A percentile compares a stretch with the other conserved stretches of the same genome.
These are phyloP conservation scores for Xerocomellus chrysenteron DNA, from an alignment of 768 basidiomycete species.

Conservation along the genomic window DNA sequence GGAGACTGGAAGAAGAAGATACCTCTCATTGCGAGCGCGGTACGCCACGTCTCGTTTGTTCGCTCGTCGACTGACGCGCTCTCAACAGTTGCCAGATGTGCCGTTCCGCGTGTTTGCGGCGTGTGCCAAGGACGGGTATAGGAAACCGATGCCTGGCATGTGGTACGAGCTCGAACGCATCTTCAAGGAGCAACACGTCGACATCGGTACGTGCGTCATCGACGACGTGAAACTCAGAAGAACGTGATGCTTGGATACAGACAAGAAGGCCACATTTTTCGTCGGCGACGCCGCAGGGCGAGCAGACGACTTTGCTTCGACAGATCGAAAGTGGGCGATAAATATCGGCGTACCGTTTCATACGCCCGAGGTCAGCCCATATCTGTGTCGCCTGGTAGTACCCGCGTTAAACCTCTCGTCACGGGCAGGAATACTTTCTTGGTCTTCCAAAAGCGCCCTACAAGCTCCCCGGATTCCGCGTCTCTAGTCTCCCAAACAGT, in stretches of 20 bases:
- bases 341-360: constrained; percentile 73
- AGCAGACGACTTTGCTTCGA: constrained; percentile 70
- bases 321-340: constrained; percentile 83
- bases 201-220: constrained; percentile 54
- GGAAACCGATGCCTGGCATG: constrained; percentile 90
- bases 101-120: constrained; percentile 84
- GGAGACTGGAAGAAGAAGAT: constrained; percentile 80
- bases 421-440: constrained; percentile 77
- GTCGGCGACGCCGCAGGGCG: constrained; percentile 93
- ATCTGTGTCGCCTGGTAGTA: neutral
- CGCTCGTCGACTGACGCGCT: neutral
- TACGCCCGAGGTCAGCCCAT: constrained; percentile 72
- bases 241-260: constrained; percentile 37
- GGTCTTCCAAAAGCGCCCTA: constrained; percentile 42
- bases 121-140: constrained; percentile 65
- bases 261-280: constrained; percentile 66
- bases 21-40: constrained; percentile 59
- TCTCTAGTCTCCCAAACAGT: constrained; percentile 44
- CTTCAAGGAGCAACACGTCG: constrained; percentile 53
- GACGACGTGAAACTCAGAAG: neutral
- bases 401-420: neutral
- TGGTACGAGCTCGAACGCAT: constrained; percentile 71
- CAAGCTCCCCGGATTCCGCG: constrained; percentile 66
- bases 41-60: constrained; percentile 31
- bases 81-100: constrained; percentile 58